phyloP scores from a whole-genome alignment of 2,329 filamentous ascomycete genomes.

The Exophiala dermatitidis region DNA sequence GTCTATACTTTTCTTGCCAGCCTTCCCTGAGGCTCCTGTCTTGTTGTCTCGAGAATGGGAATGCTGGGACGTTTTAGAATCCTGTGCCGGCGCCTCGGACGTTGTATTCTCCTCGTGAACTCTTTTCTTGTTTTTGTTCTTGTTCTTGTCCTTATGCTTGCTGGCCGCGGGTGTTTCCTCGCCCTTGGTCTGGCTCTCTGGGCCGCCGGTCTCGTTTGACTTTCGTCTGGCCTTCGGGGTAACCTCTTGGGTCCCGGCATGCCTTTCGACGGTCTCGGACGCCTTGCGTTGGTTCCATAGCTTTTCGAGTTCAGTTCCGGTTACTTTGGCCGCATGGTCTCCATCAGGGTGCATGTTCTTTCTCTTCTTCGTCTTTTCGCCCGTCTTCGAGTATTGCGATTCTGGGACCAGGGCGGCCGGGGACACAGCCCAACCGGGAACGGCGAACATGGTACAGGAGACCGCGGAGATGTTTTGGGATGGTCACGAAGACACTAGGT shows the following conservation, averaged over 20 bases:
- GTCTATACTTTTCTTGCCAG: not conserved
- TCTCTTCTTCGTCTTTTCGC: slow-evolving; percentile 44
- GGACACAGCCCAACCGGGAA: slow-evolving; percentile 84
- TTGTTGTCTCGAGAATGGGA: not conserved
- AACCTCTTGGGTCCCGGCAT: too few relatives aligned
- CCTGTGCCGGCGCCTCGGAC: too few relatives aligned
- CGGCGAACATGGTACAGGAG: slow-evolving; percentile 64
- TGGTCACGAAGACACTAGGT: too few relatives aligned
- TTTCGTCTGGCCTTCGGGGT: not conserved
- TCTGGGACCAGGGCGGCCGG: slow-evolving; percentile 24
- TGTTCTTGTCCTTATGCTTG: not conserved
- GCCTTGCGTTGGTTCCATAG: slow-evolving; percentile 62
- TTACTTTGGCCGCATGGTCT: slow-evolving; percentile 42
- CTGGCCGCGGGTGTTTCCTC: not conserved
- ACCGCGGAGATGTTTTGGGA: not conserved
- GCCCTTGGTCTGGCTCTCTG: not conserved
- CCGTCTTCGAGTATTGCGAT: slow-evolving; percentile 25
- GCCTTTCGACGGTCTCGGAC: slow-evolving; percentile 6
- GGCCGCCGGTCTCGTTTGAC: too few relatives aligned
- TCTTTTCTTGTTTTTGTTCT: not conserved
- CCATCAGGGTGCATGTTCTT: slow-evolving; percentile 34
- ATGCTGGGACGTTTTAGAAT: too few relatives aligned
- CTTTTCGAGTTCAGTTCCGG: slow-evolving; percentile 63
- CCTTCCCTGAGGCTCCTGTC: not conserved
- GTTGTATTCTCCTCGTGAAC: too few relatives aligned